Base-by-base conservation (phyloP, 2,329 filamentous ascomycete genomes). In the Fusarium acutatum region DNA sequence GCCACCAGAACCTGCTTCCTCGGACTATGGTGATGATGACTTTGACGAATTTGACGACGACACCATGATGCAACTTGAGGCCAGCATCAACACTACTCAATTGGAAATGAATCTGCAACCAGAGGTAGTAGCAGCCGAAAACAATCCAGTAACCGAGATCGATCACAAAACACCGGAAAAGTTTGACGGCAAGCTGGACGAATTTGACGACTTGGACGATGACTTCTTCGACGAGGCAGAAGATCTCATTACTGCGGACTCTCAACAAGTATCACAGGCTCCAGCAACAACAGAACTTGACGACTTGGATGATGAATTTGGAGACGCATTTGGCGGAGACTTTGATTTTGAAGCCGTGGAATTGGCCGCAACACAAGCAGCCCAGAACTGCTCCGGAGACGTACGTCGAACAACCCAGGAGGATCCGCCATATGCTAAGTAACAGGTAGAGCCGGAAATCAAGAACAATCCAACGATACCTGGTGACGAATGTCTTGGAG, bases 381-480 rank as follows among this genome's bases (percentile, higher is more conserved):
- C 83, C 41, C 77, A 83, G 64, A 80, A 83, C 65, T 69, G 75
- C 43, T 74, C 77, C 66, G 76, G 75, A 79, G 77, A 79, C 80
- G 83, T 85, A 84, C 76, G 83, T 84, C 72, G 75, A 77, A 69
- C 53, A 64, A 76, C 69, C 69, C 67, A 67, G 60, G 70, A 66
- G 69, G 60, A 72, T 71, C 66, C 74, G 71, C 71, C 77, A 79
- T 76, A 84, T 87, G 84, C 93, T 95, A 91, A 95, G 86, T 79
- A 80, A 83, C 83, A 82, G 85, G 86, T 89, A 93, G 92, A 90
- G 88, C 80, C 84, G 87, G 80, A 93, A 91, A 81, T 85, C 88
- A 76, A 92, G 90, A 84, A 90, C 92, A 53, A 97, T 97, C 79
- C 94, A 97, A 83, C 92, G 96, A 75, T 97, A 97, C 83, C 86